Evolutionary conservation across 129 eudicot genomes (phyloP).

Genomic region (Glebionis coronaria): DNA sequence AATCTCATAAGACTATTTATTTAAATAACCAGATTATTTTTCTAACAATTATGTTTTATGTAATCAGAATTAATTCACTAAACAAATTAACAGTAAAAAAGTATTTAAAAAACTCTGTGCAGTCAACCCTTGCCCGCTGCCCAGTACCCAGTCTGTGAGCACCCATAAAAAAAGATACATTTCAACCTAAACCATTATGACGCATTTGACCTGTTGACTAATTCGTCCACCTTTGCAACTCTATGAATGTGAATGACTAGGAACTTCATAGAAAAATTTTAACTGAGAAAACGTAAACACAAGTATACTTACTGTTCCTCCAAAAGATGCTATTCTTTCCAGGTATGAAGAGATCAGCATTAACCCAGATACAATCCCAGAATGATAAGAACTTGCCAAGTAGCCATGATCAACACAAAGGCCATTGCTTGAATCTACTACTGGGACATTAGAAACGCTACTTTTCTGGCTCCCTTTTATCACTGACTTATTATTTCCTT

Average conservation of each 20-base stretch:
- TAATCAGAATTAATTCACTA: too few species aligned
- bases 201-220: too few species aligned
- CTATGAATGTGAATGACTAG: not conserved
- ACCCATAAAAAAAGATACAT: too few species aligned
- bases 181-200: too few species aligned
- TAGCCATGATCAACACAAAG: conserved; percentile 59
- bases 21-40: too few species aligned
- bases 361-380: conserved; percentile 82
- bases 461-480: conserved; percentile 52
- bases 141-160: too few species aligned
- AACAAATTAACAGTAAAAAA: too few species aligned
- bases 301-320: conserved; percentile 47
- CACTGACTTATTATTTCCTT: conserved; percentile 41
- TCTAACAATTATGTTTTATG: too few species aligned
- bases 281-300: not conserved
- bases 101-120: too few species aligned
- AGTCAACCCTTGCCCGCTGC: too few species aligned
- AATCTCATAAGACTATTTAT: too few species aligned
- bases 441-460: conserved; percentile 26
- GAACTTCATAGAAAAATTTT: conserved; percentile 11
- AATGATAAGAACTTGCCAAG: conserved; percentile 83
- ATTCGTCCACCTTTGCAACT: too few species aligned
- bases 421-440: conserved; percentile 37
- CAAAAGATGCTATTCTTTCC: conserved; percentile 43
- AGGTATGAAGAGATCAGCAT: conserved; percentile 61